Evolutionary conservation across 441 rosid genomes (phyloP), one percentile per base, ranked within the genome.

Genomic region (Croton laevigatus): DNA sequence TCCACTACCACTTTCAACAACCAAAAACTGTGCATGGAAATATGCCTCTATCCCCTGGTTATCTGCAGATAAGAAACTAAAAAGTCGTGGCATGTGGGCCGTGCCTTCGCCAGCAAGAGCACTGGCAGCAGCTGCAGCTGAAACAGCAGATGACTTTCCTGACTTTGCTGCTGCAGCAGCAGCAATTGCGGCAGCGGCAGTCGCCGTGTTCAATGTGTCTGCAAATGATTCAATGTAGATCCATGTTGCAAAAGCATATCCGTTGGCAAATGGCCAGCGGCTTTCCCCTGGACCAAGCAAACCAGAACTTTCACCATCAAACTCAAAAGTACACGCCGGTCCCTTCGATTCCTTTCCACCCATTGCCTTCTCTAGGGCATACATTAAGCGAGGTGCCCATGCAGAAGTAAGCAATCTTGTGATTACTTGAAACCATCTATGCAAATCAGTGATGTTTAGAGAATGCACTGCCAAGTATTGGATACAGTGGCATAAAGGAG

Each of bases 41-140:
- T 93, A 96, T 46, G 99, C 99, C 82, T 93, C 99, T 68, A 93
- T 73, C 49, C 99, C 99, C 79, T 93, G 99, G 83, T 84, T 96
- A 84, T 96, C 99, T 73, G 96, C 93, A 48, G 99, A 87, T 69
- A 96, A 84, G 84, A 96, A 96, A 84, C 99, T 93, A 79, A 96
- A 96, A 73, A 96, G 79, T 68, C 99, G 90, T 71, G 99, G 99
- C 99, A 96, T 96, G 79, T 96, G 97, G 44, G 92, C 91, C 16
- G 96, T 90, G 72, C 99, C 99, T 87, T 96, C 98, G 57, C 98
- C 99, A 75, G 97, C 99, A 62, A 96, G 96, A 34, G 98, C 97
- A 88, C 97, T 93, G 37, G 99, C 99, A 76, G 99, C 99, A 62
- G 98, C 97, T 74, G 99, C 98, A 79, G 99, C 98, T 53, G 98